These are phyloP conservation scores for Paulownia fortunei DNA, from an alignment of 257 asterid species.

Conservation along the genomic window DNA sequence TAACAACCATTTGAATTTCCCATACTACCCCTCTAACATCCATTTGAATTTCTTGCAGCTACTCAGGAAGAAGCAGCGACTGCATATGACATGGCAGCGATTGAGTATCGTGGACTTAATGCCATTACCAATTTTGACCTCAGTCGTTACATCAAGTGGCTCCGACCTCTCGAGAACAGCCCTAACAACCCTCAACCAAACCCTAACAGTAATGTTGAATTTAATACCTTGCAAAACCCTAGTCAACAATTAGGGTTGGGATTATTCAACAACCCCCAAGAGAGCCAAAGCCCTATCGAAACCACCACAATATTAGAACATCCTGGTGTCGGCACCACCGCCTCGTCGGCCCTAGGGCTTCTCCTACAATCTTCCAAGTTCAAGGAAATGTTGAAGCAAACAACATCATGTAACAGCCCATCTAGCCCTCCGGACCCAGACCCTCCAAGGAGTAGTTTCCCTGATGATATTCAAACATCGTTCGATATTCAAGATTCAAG, in stretches of 20 bases:
- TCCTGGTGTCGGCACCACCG: conserved; percentile 7
- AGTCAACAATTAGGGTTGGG: conserved; percentile 35
- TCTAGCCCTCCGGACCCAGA: conserved; percentile 42
- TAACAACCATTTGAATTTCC: conserved; percentile 9
- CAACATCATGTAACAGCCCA: conserved; percentile 33
- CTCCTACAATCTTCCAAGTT: conserved; percentile 66
- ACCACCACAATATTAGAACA: conserved; percentile 19
- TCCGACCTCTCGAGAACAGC: conserved; percentile 43
- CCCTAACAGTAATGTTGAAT: conserved; percentile 28
- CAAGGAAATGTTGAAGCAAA: conserved; percentile 64
- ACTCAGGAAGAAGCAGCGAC: conserved; percentile 92
- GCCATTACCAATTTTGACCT: conserved; percentile 84
- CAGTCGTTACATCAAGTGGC: conserved; percentile 67
- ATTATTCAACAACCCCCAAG: conserved; percentile 38
- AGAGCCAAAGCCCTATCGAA: conserved; percentile 30
- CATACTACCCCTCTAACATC: background rate
- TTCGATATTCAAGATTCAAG: conserved; percentile 72
- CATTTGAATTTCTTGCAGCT: conserved; percentile 45
- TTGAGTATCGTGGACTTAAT: conserved; percentile 77
- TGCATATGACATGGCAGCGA: conserved; percentile 87
- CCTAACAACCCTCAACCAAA: conserved; percentile 22
- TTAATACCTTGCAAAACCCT: conserved; percentile 34
- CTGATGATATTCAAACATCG: conserved; percentile 84
- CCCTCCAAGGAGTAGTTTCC: conserved; percentile 65
- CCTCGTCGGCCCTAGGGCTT: conserved; percentile 60